A percentile compares a stretch with the other conserved stretches of the same genome.
Conservation (phyloP, 305 asterid genomes). For the Solanum hybrid region DNA sequence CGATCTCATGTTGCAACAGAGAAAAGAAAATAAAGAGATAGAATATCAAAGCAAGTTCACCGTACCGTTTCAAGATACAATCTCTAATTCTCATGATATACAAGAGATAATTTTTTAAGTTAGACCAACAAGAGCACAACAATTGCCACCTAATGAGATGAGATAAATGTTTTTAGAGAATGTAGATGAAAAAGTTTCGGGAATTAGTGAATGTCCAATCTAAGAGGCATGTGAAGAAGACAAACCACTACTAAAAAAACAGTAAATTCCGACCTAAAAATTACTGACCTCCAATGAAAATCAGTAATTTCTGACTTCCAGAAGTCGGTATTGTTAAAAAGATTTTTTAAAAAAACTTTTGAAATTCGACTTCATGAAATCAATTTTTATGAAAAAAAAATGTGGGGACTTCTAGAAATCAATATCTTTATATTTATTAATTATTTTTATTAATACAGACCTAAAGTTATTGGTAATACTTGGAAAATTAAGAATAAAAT, state of each 20-base stretch:
- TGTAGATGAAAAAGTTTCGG: background rate
- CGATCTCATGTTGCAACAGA: background rate
- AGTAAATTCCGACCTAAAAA: background rate
- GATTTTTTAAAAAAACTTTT: too few relatives aligned
- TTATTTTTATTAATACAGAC: background rate
- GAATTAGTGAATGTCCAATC: background rate
- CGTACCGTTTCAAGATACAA: background rate
- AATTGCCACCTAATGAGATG: slow-evolving; percentile 62
- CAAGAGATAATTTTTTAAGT: background rate
- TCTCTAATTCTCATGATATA: background rate
- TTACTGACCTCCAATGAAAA: background rate
- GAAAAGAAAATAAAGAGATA: background rate
- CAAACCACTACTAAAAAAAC: slow-evolving; percentile 13
- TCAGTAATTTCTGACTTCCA: background rate
- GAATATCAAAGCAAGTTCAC: background rate
- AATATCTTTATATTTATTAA: too few relatives aligned
- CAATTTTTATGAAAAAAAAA: background rate
- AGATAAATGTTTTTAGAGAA: background rate
- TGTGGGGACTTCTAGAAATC: background rate
- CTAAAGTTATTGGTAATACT: background rate
- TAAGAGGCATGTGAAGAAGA: background rate
- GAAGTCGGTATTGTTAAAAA: background rate
- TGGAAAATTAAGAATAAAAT: too few relatives aligned
- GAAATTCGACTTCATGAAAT: background rate
- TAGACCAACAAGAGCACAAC: slow-evolving; percentile 57